Evolutionary conservation across 768 basidiomycete species (phyloP), one percentile per base, ranked within the genome.

Genomic region (Suillus clintonianus): DNA sequence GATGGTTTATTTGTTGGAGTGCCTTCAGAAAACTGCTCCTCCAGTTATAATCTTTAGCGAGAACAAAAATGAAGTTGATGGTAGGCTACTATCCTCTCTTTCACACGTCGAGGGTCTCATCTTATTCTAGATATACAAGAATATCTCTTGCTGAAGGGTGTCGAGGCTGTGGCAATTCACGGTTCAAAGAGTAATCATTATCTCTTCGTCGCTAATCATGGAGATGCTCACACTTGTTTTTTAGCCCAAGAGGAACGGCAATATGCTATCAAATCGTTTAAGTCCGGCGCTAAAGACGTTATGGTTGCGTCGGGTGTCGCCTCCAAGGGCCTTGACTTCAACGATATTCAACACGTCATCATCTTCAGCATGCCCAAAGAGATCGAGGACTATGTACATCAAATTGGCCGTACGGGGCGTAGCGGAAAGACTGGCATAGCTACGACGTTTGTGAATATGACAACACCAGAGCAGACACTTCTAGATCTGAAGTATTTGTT

Each of bases 31-130:
- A 80, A 99, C 97, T 0, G 90, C 97, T 0, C 97, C 97, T 8
- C 97, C 97, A 2, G 95, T 97, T 56, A 97, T 99, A 77, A 86
- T 99, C 62, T 99, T 99, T 76, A 95, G 92, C 67, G 97, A 99
- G 74, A 99, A 97, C 80, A 99, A 99, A 83, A 99, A 99, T 73
- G 97, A 99, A 75, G 97, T 99, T n/a, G 97, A 99, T 72, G 96
- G 95, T 95, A 67, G 70, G 85, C 65, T 32, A 39, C 60, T 14
- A 22, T 27, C 5, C 24, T 11, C 43, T 63, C 51, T 9, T 57
- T 45, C 55, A 42, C 14, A 27, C 15, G 39, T 60, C 59, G 41
- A 43, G 15, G 42, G 53, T 62, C 64, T 45, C 5, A 24, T 55
- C 62, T n/a, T 59, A 42, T 22, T 9, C 6, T 69, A 97, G 97